Conservation (phyloP, 2,329 filamentous ascomycete genomes). For the Aspergillus sp. region DNA sequence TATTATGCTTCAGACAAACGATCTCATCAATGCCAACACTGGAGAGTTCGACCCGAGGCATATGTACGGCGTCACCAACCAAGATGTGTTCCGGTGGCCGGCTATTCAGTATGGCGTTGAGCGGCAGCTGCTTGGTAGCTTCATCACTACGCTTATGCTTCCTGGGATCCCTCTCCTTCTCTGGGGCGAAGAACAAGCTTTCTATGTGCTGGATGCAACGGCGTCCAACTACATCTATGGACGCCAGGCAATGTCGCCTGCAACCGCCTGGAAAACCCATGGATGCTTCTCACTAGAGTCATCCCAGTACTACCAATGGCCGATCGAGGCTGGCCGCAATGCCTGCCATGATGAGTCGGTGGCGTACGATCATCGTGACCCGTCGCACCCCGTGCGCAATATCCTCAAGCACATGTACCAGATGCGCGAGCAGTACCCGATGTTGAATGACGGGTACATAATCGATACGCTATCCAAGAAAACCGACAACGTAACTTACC, state of each 20-base stretch:
- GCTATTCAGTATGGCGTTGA: slow-evolving; percentile 57
- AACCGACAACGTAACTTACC: slow-evolving; percentile 50
- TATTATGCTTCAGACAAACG: slow-evolving; percentile 57
- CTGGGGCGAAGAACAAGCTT: slow-evolving; percentile 68
- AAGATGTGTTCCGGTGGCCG: slow-evolving; percentile 66
- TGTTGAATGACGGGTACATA: slow-evolving; percentile 59
- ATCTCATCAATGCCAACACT: slow-evolving; percentile 60
- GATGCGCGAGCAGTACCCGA: slow-evolving; percentile 55
- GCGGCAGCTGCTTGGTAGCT: slow-evolving; percentile 57
- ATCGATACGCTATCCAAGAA: slow-evolving; percentile 58
- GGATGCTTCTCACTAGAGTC: slow-evolving; percentile 61
- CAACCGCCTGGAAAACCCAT: slow-evolving; percentile 63
- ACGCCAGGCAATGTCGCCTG: slow-evolving; percentile 60
- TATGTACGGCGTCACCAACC: slow-evolving; percentile 64
- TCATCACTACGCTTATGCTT: slow-evolving; percentile 59
- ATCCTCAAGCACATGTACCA: slow-evolving; percentile 63
- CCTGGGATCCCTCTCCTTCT: slow-evolving; percentile 61
- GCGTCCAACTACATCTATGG: slow-evolving; percentile 66
- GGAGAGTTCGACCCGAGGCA: slow-evolving; percentile 63
- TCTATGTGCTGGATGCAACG: slow-evolving; percentile 64
- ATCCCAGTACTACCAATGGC: slow-evolving; percentile 59
- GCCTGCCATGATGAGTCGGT: slow-evolving; percentile 60
- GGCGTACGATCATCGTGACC: slow-evolving; percentile 62
- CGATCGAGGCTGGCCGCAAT: slow-evolving; percentile 51
- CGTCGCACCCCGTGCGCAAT: slow-evolving; percentile 60